These are phyloP conservation scores for Apiospora phragmitis DNA, from an alignment of 2,329 filamentous ascomycete genomes.

Conservation along the genomic window DNA sequence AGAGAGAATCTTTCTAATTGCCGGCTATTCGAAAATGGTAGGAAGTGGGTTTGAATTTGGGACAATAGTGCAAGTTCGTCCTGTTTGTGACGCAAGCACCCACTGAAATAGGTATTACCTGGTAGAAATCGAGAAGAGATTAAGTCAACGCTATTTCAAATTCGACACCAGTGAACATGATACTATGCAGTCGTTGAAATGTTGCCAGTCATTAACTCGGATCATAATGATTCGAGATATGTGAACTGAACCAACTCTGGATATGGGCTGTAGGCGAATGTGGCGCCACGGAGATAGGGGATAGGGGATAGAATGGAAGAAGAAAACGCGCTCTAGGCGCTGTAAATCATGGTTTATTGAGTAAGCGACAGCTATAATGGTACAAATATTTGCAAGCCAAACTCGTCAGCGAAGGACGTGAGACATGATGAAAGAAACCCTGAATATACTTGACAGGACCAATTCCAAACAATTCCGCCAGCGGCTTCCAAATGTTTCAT, in stretches of 20 bases:
- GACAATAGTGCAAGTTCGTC: background rate
- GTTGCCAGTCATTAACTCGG: too few relatives aligned
- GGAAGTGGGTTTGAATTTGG: background rate
- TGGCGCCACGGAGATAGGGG: background rate
- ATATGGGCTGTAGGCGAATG: background rate
- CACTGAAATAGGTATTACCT: too few relatives aligned
- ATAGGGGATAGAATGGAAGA: background rate
- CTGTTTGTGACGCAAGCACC: background rate
- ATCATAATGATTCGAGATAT: too few relatives aligned
- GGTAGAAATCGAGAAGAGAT: background rate
- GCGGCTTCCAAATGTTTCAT: background rate
- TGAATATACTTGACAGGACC: background rate
- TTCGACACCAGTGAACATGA: too few relatives aligned
- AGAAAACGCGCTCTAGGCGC: background rate
- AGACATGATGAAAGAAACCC: background rate
- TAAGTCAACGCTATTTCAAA: too few relatives aligned
- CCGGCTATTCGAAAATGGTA: too few relatives aligned
- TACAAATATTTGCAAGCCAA: background rate
- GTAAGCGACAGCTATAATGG: background rate
- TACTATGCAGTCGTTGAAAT: too few relatives aligned
- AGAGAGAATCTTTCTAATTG: conserved; percentile 38
- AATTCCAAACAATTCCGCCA: background rate
- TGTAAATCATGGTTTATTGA: background rate
- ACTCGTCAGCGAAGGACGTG: background rate
- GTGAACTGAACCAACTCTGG: too few relatives aligned